phyloP scores from a whole-genome alignment of 1,284 basidiomycete genomes.

The Blastosporella zonata region DNA sequence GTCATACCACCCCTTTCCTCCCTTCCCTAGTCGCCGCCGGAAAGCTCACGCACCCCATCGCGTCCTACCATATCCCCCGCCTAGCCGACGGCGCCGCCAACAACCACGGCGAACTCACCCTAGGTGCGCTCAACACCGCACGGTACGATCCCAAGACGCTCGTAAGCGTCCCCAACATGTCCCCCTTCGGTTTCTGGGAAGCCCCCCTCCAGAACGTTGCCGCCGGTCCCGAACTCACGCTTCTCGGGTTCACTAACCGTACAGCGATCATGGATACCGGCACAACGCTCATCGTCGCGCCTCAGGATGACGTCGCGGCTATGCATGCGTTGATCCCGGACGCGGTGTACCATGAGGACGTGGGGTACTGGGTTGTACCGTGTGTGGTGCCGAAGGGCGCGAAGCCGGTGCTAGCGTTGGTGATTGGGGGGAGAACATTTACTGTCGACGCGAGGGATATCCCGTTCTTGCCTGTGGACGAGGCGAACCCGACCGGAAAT shows the following conservation, averaged over 20 bases:
- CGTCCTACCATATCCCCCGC: conserved; percentile 76
- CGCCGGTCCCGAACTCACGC: conserved; percentile 40
- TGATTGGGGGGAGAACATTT: conserved; percentile 62
- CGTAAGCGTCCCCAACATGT: conserved; percentile 54
- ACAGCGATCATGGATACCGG: conserved; percentile 74
- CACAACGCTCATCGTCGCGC: conserved; percentile 60
- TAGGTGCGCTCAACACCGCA: conserved; percentile 68
- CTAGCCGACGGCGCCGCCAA: conserved; percentile 49
- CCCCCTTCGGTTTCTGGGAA: conserved; percentile 69
- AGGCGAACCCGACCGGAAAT: conserved; percentile 52
- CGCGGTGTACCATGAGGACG: conserved; percentile 43
- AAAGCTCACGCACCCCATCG: conserved; percentile 60
- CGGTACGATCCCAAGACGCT: conserved; percentile 54
- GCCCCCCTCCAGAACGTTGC: conserved; percentile 50
- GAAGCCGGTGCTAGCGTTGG: conserved; percentile 55
- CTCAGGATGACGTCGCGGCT: conserved; percentile 52
- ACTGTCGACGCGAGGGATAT: conserved; percentile 64
- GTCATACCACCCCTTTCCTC: conserved; percentile 61
- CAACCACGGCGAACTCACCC: conserved; percentile 74
- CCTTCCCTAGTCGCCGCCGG: conserved; percentile 59
- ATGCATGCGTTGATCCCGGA: conserved; percentile 57
- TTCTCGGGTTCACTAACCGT: conserved; percentile 47
- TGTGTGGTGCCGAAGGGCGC: conserved; percentile 49
- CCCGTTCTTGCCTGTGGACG: conserved; percentile 59
- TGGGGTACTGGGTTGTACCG: conserved; percentile 59